These are phyloP conservation scores for Camellia granthamiana DNA, from an alignment of 148 eudicot genomes.

Conservation along the genomic window DNA sequence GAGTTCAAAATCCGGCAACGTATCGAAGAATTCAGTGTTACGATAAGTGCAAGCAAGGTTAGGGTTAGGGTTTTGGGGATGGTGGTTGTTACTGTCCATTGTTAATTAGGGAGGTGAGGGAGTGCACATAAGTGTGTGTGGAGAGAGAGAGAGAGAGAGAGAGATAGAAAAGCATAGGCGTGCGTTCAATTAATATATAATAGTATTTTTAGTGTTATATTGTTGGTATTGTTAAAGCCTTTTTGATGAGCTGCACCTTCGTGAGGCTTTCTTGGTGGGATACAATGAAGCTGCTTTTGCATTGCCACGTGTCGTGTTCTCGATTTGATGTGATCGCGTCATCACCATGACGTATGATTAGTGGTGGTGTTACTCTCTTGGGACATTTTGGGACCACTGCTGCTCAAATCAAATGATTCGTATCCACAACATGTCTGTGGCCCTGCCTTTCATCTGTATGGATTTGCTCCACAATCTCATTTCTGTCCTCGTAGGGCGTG, in stretches of 20 bases:
- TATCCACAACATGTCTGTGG: slow-evolving; percentile 5
- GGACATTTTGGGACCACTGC: background rate
- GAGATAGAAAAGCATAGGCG: background rate
- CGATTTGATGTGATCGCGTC: background rate
- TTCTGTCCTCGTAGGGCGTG: too few species aligned
- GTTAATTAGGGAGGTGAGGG: background rate
- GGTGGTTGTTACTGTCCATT: background rate
- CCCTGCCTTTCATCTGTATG: background rate
- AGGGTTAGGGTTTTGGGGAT: background rate
- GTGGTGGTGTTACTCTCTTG: too few species aligned
- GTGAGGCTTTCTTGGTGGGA: slow-evolving; percentile 5
- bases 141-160: background rate
- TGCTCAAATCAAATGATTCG: background rate
- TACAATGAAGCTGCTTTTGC: slow-evolving; percentile 7
- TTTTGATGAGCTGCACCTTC: background rate
- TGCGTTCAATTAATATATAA: background rate
- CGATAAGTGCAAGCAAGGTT: background rate
- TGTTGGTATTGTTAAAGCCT: too few species aligned
- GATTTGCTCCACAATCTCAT: background rate
- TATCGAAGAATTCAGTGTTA: background rate
- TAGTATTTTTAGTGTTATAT: background rate
- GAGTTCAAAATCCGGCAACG: background rate
- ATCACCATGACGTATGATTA: background rate
- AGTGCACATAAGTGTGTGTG: background rate
- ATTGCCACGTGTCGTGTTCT: background rate